Percentiles rank a stretch among this genome's conserved stretches.
Evolutionary conservation across 2,329 filamentous ascomycete species (phyloP).

Genomic region (Ophiostoma pallidulum): DNA sequence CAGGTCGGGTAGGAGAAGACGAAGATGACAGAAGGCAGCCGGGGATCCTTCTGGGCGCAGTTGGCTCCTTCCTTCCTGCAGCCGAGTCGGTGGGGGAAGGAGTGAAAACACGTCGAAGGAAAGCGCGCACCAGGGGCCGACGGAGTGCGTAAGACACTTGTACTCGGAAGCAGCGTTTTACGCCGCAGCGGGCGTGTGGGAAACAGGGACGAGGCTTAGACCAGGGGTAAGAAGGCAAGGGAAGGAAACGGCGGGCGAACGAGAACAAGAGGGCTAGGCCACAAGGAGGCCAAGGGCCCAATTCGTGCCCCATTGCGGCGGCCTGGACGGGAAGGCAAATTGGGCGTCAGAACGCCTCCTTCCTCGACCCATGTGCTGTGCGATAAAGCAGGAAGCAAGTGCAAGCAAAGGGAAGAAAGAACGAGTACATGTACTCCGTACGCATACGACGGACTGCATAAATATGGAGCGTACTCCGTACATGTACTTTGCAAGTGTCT

Average conservation of each 20-base stretch:
- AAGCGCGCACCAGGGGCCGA: constrained; percentile 2
- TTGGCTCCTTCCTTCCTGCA: neutral
- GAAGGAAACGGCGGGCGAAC: constrained; percentile 8
- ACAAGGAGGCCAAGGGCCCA: neutral
- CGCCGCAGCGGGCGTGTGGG: too few species aligned
- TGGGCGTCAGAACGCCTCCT: constrained; percentile 10
- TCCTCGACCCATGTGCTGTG: too few species aligned
- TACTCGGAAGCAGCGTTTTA: neutral
- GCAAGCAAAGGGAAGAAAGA: too few species aligned
- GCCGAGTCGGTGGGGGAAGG: constrained; percentile 1
- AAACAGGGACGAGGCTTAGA: constrained; percentile 9
- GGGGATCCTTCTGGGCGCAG: neutral
- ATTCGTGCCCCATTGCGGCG: neutral
- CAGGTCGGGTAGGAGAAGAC: neutral
- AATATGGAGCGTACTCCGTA: too few species aligned
- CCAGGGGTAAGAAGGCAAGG: constrained; percentile 12
- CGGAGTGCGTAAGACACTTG: neutral
- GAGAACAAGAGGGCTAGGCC: constrained; percentile 1
- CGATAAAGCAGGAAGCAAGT: too few species aligned
- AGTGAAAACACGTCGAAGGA: neutral
- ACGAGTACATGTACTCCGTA: too few species aligned
- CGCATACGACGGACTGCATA: too few species aligned
- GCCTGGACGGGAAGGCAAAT: constrained; percentile 10
- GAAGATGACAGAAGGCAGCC: neutral
- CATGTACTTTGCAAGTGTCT: too few species aligned